Percentiles rank a stretch among this genome's conserved stretches.
Conservation (phyloP, 1,284 basidiomycete genomes). For the Erythrobasidium hasegawianum region DNA sequence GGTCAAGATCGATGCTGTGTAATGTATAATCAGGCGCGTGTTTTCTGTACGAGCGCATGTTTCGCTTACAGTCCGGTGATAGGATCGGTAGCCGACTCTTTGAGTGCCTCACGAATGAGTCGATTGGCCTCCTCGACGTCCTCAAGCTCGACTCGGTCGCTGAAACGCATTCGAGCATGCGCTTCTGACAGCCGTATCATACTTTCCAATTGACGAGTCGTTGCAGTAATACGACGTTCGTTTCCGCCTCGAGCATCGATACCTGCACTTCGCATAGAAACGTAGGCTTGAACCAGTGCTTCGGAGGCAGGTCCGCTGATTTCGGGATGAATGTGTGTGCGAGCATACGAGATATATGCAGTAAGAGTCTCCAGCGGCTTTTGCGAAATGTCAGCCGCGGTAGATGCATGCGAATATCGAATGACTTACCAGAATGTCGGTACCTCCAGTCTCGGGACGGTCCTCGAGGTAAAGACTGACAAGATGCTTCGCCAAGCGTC, state of each 20-base stretch:
- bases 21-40: neutral
- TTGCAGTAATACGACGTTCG: conserved; percentile 95
- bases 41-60: neutral
- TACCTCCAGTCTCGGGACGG: conserved; percentile 62
- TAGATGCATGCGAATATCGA: too few species aligned
- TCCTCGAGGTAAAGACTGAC: conserved; percentile 94
- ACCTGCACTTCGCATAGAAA: conserved; percentile 88
- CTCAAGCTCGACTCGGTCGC: conserved; percentile 70
- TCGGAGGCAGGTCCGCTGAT: conserved; percentile 80
- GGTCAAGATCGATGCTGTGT: conserved; percentile 89
- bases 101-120: conserved; percentile 91
- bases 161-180: conserved; percentile 92
- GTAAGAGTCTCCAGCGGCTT: conserved; percentile 85
- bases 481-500: conserved; percentile 86
- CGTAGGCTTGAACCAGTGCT: conserved; percentile 83
- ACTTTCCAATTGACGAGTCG: conserved; percentile 91
- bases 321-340: conserved; percentile 76
- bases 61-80: conserved; percentile 55
- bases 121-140: conserved; percentile 89
- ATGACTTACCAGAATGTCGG: conserved; percentile 72
- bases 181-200: conserved; percentile 98
- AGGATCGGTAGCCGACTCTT: conserved; percentile 58
- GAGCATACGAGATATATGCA: conserved; percentile 89
- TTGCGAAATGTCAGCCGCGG: neutral
- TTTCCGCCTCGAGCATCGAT: conserved; percentile 72